Evolutionary conservation across 75 land plant genomes (phyloP).

Genomic region (Pinus albicaulis): DNA sequence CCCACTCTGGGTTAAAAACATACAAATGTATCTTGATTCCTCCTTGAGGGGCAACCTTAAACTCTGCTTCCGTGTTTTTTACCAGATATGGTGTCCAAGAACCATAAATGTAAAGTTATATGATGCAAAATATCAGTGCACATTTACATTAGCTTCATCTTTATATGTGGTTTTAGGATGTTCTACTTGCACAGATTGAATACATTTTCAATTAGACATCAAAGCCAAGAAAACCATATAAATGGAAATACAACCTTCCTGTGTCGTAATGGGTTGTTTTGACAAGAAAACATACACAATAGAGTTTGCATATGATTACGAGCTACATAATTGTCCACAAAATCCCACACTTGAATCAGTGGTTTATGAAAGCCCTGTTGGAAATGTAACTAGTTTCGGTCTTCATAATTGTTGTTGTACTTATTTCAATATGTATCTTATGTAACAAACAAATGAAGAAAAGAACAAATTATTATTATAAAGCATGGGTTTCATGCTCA

Average conservation of each 20-base stretch:
- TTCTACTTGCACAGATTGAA: conserved; percentile 14
- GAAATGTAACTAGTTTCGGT: no score
- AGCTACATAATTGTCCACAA: no score
- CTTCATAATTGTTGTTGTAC: no score
- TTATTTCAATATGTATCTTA: no score
- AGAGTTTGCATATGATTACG: not conserved
- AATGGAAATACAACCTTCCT: not conserved
- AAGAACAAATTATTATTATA: no score
- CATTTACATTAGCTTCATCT: conserved; percentile 6
- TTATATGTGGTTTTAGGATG: conserved; percentile 15
- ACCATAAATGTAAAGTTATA: conserved; percentile 28
- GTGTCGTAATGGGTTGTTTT: not conserved
- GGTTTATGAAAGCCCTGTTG: no score
- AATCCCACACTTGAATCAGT: no score
- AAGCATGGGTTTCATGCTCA: no score
- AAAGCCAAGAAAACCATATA: not conserved
- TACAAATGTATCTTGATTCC: conserved; percentile 10
- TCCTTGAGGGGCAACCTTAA: conserved; percentile 3
- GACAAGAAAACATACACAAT: conserved; percentile 35
- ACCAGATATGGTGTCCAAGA: conserved; percentile 37
- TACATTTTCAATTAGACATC: not conserved
- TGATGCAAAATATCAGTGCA: conserved; percentile 31
- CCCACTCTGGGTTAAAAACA: conserved; percentile 12
- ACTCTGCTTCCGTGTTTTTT: conserved; percentile 9
- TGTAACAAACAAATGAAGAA: no score